phyloP scores from a whole-genome alignment of 768 basidiomycete genomes.

The Suillus decipiens region DNA sequence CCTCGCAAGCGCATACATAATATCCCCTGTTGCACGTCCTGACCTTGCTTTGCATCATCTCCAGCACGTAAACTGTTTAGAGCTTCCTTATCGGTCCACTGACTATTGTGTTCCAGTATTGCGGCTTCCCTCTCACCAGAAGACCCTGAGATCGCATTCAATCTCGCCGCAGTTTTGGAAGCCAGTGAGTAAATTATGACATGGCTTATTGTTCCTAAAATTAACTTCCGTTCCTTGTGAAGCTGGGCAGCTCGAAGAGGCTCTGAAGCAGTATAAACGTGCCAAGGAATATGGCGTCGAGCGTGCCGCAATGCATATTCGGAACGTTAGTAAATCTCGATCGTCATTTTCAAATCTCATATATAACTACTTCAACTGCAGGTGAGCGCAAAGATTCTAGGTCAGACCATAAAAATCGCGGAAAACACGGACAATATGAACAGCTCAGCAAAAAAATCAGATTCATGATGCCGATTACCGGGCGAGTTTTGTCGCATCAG shows the following conservation, averaged over 20 bases:
- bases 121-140: constrained; percentile 83
- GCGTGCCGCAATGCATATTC: constrained; percentile 78
- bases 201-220: constrained; percentile 38
- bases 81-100: constrained; percentile 32
- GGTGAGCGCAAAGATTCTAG: constrained; percentile 82
- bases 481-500: neutral
- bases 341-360: constrained; percentile 20
- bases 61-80: constrained; percentile 49
- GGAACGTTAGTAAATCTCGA: constrained; percentile 57
- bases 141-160: constrained; percentile 91
- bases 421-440: constrained; percentile 38
- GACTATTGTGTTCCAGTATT: constrained; percentile 54
- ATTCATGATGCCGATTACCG: constrained; percentile 23
- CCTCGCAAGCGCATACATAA: constrained; percentile 87
- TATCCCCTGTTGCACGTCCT: constrained; percentile 75
- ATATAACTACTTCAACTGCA: constrained; percentile 32
- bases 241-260: constrained; percentile 82
- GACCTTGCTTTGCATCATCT: constrained; percentile 87
- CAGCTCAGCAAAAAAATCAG: constrained; percentile 26
- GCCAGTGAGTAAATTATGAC: constrained; percentile 58
- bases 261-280: constrained; percentile 78
- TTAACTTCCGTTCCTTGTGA: constrained; percentile 29
- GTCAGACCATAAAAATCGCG: constrained; percentile 55
- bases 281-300: constrained; percentile 79
- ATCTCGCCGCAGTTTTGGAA: constrained; percentile 88